Evolutionary conservation across 2,329 filamentous ascomycete species (phyloP).

Genomic region (Cadophora sp.): DNA sequence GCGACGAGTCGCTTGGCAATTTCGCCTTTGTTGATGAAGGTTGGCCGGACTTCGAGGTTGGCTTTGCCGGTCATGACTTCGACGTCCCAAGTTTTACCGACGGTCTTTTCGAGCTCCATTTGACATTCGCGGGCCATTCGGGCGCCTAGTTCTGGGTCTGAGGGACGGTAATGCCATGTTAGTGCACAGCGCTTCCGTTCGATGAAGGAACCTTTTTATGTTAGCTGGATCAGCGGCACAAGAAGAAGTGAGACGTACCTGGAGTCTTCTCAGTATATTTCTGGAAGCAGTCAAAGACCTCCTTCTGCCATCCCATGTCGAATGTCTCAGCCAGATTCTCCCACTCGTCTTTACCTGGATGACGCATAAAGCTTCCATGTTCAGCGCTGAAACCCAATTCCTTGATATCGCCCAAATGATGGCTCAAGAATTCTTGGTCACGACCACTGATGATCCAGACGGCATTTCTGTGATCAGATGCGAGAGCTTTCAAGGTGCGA

Average conservation of each 20-base stretch:
- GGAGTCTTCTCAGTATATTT: constrained; percentile 87
- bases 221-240: constrained; percentile 30
- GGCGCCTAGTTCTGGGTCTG: constrained; percentile 82
- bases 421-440: constrained; percentile 88
- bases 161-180: constrained; percentile 96
- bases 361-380: constrained; percentile 92
- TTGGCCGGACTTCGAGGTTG: constrained; percentile 95
- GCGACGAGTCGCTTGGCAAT: constrained; percentile 85
- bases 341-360: constrained; percentile 80
- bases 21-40: constrained; percentile 97
- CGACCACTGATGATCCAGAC: constrained; percentile 99
- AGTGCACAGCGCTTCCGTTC: constrained; percentile 93
- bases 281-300: constrained; percentile 85
- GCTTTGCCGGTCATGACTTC: constrained; percentile 98
- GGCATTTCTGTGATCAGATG: constrained; percentile 79
- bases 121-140: constrained; percentile 84
- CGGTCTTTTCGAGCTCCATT: constrained; percentile 78
- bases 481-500: constrained; percentile 78
- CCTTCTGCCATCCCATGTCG: constrained; percentile 91
- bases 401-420: constrained; percentile 90
- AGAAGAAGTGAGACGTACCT: constrained; percentile 57
- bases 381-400: constrained; percentile 94
- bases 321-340: constrained; percentile 85
- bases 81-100: constrained; percentile 83
- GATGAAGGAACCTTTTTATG: constrained; percentile 76